Evolutionary conservation across 129 eudicot species (phyloP).

Genomic region (Rutidosis leptorrhynchoides): DNA sequence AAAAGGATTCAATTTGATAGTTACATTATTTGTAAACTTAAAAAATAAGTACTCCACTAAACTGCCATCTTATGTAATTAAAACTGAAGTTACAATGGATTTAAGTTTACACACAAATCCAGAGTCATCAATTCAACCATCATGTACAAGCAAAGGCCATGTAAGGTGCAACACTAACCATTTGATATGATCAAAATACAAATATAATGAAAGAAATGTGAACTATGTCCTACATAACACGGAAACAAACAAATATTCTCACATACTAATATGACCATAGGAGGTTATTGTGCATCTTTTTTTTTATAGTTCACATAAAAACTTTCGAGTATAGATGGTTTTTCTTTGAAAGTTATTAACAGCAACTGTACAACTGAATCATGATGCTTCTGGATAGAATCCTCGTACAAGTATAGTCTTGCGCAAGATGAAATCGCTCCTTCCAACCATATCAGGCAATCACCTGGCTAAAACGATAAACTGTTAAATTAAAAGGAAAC

Average conservation of each 20-base stretch:
- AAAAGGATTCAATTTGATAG: no score
- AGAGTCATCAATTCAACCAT: background rate
- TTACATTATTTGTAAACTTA: no score
- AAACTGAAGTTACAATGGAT: background rate
- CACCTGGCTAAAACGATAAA: constrained; percentile 17
- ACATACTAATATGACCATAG: constrained; percentile 17
- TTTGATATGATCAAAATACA: background rate
- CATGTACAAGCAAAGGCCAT: background rate
- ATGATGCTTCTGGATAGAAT: constrained; percentile 7
- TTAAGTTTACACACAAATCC: background rate
- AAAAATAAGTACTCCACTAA: no score
- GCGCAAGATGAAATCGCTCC: constrained; percentile 16
- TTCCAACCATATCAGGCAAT: constrained; percentile 3
- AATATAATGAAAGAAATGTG: background rate
- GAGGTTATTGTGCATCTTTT: background rate
- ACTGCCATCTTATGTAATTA: no score
- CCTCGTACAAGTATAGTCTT: background rate
- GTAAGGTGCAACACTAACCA: background rate
- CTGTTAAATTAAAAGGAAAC: background rate
- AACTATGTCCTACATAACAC: background rate
- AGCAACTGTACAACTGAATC: constrained; percentile 28
- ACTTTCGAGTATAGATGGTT: constrained; percentile 9
- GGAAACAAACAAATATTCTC: constrained; percentile 9
- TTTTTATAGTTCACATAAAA: constrained; percentile 9
- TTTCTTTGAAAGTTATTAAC: constrained; percentile 23